Evolutionary conservation across 139 green algal genomes (phyloP), one percentile per base, ranked within the genome.

Genomic region (Diplosphaera chodatii): DNA sequence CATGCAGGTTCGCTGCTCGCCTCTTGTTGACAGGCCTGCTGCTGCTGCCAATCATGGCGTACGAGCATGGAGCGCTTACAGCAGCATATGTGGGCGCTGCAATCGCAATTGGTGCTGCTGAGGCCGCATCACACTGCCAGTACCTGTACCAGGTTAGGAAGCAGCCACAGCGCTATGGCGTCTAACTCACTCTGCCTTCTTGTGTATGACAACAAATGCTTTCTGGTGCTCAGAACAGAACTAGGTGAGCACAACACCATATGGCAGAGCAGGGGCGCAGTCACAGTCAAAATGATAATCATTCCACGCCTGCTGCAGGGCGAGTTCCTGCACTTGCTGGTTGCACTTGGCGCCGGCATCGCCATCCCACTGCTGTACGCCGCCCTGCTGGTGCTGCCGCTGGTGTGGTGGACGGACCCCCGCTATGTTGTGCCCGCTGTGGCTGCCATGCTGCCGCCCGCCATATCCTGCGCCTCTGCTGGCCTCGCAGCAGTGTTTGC

Each of bases 31-130:
- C 55, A 5, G 48, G 28, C 10, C 33, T 55, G 6, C 62, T 28
- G 32, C 70, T 69, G 25, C 33, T 40, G 2, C 34, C 63, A 32
- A 63, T 63, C 56, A 55, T 77, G 29, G 37, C 31, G 22, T 40
- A 23, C 23, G 22, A 27, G 16, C 4, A 34, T n/a, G 23, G 0
- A 34, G 41, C 1, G 16, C 48, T 59, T 10, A 59, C 48, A 3
- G 48, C 10, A 5, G 8, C 16, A 4, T 59, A 59, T 25, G 16
- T 59, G 48, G 48, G 3, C 13, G 16, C 16, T 10, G 48, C 48
- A 5, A 59, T 18, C 48, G 48, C 48, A 3, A 59, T 59, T 27
- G 48, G 48, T 25, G 48, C 48, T 25, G 48, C 48, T 4, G 48
- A 59, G 48, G 48, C 48, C 16, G 48, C 48, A 23, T 59, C 48